phyloP scores from a whole-genome alignment of 73 alveolate genomes.

The Tetrahymena malaccensis region DNA sequence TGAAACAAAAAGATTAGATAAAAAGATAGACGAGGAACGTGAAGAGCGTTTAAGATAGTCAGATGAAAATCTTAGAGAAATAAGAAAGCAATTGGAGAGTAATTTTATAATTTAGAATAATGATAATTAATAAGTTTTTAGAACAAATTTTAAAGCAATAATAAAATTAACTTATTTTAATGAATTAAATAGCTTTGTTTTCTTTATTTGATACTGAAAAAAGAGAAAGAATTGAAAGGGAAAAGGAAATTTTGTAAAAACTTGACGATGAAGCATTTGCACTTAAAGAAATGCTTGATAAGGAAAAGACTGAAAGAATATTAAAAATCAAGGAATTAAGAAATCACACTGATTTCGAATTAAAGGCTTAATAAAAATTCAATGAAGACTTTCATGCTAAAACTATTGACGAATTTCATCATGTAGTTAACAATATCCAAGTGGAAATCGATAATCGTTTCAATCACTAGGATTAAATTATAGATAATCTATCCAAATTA shows the following conservation, averaged over 20 bases:
- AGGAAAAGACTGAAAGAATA: slow-evolving; percentile 71
- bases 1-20: slow-evolving; percentile 55
- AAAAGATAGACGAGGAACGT: slow-evolving; percentile 52
- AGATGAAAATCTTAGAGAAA: slow-evolving; percentile 48
- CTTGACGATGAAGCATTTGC: slow-evolving; percentile 74
- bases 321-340: slow-evolving; percentile 54
- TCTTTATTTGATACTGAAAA: slow-evolving; percentile 57
- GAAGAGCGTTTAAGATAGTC: slow-evolving; percentile 63
- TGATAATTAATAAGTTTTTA: too few relatives aligned
- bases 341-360: slow-evolving; percentile 57
- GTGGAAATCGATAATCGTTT: slow-evolving; percentile 86
- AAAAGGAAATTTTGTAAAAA: slow-evolving; percentile 65
- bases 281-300: slow-evolving; percentile 57
- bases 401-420: slow-evolving; percentile 79
- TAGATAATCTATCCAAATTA: slow-evolving; percentile 85
- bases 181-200: slow-evolving; percentile 23
- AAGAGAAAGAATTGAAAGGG: slow-evolving; percentile 71
- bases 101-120: background rate
- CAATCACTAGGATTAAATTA: slow-evolving; percentile 78
- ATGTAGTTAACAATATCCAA: slow-evolving; percentile 68
- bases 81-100: slow-evolving; percentile 44
- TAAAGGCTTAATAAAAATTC: slow-evolving; percentile 63
- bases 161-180: background rate
- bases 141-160: background rate
- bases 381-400: slow-evolving; percentile 75